Base-by-base conservation (phyloP, 805 yeast genomes). In the Hanseniaspora nectarophila region DNA sequence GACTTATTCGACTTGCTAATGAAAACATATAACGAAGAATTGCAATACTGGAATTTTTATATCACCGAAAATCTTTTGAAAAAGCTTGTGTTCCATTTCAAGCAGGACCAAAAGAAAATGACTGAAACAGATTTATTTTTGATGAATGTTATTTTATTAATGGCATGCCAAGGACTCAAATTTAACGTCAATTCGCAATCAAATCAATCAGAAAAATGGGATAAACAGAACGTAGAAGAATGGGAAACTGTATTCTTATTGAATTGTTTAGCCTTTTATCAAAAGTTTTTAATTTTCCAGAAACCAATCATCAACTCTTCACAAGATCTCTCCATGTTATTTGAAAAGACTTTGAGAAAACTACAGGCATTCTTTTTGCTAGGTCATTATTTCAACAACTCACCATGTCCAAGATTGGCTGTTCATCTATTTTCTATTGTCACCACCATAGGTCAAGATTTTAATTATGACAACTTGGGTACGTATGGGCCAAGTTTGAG, bases 201-300 rank as follows among this genome's bases (percentile, higher is more conserved):
- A 15, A 21, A 16, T 8, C 5, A 42, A 29, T 15, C 10, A 10
- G 2, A 28, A 28, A 32, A 42, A 26, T 37, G 40, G 34, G 18
- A 31, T 12, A 42, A 42, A 18, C 16, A 42, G 5, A 12, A 20
- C 13, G 12, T 42, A 16, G 24, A 42, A 20, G 34, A 42, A 28
- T 53, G 55, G 55, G 55, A 53, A 43, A 35, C 34, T 12, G 23
- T 43, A 16, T 43, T 43, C 6, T 29, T 53, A 24, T 10, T 53
- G 26, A 53, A 53, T 32, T 33, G 47, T 18, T 16, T 53, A 18
- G 44, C 38, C 15, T 53, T 46, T 37, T 53, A 53, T 12, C 52
- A 53, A n/a, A 53, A 46, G 18, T 46, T 42, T 26, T 42, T 49
- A 16, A 42, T 34, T 10, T 49, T 42, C 28, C 47, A 46, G 18